Evolutionary conservation across 768 basidiomycete genomes (phyloP).

Genomic region (Termitomyces sp.): DNA sequence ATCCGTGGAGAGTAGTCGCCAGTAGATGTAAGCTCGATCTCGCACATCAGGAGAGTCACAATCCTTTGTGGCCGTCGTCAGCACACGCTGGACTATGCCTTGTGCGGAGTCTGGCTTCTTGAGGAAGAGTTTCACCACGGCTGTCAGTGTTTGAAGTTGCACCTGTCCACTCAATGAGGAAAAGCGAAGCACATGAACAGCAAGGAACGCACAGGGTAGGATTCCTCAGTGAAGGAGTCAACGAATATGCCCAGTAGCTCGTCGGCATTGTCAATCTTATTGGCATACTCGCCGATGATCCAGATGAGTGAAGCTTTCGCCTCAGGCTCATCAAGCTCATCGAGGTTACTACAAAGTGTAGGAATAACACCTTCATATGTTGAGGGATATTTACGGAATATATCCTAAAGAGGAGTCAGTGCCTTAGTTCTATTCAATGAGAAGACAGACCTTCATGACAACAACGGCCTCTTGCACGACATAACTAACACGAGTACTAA

Average conservation of each 20-base stretch:
- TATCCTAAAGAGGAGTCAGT: conserved; percentile 57
- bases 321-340: conserved; percentile 97
- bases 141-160: conserved; percentile 83
- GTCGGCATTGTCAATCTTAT: conserved; percentile 96
- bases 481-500: conserved; percentile 91
- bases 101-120: conserved; percentile 94
- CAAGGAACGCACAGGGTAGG: conserved; percentile 65
- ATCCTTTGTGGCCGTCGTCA: conserved; percentile 94
- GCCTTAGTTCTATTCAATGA: not conserved
- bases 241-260: conserved; percentile 89
- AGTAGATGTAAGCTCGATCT: conserved; percentile 97
- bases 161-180: conserved; percentile 35
- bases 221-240: conserved; percentile 90
- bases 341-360: conserved; percentile 89
- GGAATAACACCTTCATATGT: conserved; percentile 98
- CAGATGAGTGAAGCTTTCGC: conserved; percentile 98
- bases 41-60: conserved; percentile 97
- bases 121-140: conserved; percentile 94
- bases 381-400: conserved; percentile 95
- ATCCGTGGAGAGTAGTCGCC: conserved; percentile 92
- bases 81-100: conserved; percentile 84
- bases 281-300: conserved; percentile 98
- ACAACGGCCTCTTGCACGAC: conserved; percentile 98
- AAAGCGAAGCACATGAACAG: not conserved
- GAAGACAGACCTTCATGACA: conserved; percentile 82